phyloP scores from a whole-genome alignment of 1,139 yeast genomes.

The Candida labiduridarum region DNA sequence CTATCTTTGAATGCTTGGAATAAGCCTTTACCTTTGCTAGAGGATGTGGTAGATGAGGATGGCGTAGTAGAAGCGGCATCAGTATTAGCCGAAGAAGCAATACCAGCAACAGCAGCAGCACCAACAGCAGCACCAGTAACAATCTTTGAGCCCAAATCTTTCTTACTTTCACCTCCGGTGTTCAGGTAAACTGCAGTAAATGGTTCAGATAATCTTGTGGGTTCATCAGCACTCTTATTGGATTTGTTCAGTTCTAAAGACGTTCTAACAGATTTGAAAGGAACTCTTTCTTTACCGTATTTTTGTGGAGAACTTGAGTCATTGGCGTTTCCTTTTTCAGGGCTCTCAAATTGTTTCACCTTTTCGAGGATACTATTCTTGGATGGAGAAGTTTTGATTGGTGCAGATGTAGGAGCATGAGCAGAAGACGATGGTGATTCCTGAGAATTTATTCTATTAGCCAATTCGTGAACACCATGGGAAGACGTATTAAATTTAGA shows the following conservation, averaged over 20 bases:
- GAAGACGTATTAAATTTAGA: slow-evolving; percentile 16
- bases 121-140: background rate
- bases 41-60: slow-evolving; percentile 7
- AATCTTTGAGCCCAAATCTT: slow-evolving; percentile 14
- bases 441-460: slow-evolving; percentile 2
- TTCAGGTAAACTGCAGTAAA: slow-evolving; percentile 13
- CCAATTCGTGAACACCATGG: slow-evolving; percentile 5
- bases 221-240: slow-evolving; percentile 5
- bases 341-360: slow-evolving; percentile 42
- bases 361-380: slow-evolving; percentile 32
- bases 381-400: slow-evolving; percentile 9
- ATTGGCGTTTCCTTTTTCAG: slow-evolving; percentile 11
- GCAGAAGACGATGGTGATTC: slow-evolving; percentile 4
- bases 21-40: slow-evolving; percentile 31
- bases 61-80: slow-evolving; percentile 7
- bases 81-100: slow-evolving; percentile 14
- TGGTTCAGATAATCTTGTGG: slow-evolving; percentile 20
- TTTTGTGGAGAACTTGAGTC: slow-evolving; percentile 13
- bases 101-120: slow-evolving; percentile 14
- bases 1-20: slow-evolving; percentile 40
- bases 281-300: slow-evolving; percentile 4
- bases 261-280: slow-evolving; percentile 11
- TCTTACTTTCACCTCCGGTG: slow-evolving; percentile 7
- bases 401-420: background rate
- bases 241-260: slow-evolving; percentile 9